Percentiles rank a stretch among this genome's conserved stretches.
These are phyloP conservation scores for Didymella sp. DNA, from an alignment of 2,329 filamentous ascomycete species.

Conservation along the genomic window DNA sequence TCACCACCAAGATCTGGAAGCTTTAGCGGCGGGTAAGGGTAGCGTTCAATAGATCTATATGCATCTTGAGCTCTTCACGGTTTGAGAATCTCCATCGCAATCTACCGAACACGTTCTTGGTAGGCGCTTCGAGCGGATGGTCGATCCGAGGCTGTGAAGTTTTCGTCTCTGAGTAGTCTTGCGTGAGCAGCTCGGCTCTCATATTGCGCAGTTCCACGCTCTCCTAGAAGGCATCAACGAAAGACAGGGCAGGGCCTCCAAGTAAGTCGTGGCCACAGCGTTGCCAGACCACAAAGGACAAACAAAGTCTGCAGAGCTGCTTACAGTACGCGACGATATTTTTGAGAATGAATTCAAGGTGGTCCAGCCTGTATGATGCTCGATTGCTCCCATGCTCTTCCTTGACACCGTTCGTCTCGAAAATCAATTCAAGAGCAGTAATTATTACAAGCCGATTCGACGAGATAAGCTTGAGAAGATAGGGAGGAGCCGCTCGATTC, in stretches of 20 bases:
- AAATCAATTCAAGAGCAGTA: neutral
- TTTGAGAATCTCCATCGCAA: neutral
- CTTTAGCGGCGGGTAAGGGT: neutral
- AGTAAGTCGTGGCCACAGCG: neutral
- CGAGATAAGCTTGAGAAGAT: constrained; percentile 17
- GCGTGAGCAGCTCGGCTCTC: neutral
- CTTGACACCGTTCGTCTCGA: neutral
- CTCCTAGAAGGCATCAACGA: neutral
- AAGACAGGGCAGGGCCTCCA: neutral
- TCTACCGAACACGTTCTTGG: neutral
- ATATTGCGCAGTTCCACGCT: neutral
- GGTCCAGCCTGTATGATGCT: neutral
- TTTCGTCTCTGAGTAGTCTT: neutral
- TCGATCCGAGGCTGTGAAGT: neutral
- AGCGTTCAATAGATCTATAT: neutral
- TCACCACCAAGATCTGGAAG: neutral
- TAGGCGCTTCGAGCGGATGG: neutral
- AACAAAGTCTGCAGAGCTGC: neutral
- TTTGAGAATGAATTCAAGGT: neutral
- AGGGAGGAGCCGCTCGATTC: constrained; percentile 16
- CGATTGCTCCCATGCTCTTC: neutral
- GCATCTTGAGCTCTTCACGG: neutral
- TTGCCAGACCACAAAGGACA: neutral
- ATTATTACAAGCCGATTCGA: constrained; percentile 9
- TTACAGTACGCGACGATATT: neutral